A percentile compares a stretch with the other conserved stretches of the same genome.
These are phyloP conservation scores for Aureobasidium sp. DNA, from an alignment of 2,329 filamentous ascomycete species.

Conservation along the genomic window DNA sequence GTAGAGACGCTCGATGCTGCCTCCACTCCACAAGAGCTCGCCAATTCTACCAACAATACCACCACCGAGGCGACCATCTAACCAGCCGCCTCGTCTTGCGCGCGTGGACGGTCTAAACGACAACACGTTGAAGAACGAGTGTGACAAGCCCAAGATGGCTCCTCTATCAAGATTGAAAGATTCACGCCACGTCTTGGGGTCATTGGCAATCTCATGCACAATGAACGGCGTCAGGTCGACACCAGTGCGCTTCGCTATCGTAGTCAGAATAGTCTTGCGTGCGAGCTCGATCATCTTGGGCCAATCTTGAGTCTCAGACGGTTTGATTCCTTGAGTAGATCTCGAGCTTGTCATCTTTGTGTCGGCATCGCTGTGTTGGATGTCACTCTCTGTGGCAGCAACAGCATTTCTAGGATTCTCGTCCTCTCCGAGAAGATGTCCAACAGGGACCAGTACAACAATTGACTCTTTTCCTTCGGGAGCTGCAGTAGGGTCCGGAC, in stretches of 20 bases:
- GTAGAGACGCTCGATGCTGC: conserved; percentile 48
- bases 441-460: conserved; percentile 65
- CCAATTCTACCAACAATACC: conserved; percentile 15
- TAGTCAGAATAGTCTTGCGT: conserved; percentile 53
- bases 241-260: conserved; percentile 54
- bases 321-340: conserved; percentile 32
- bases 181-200: conserved; percentile 56
- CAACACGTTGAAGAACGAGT: conserved; percentile 68
- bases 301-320: conserved; percentile 52
- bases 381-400: not conserved
- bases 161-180: conserved; percentile 70
- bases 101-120: conserved; percentile 57
- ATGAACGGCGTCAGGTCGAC: conserved; percentile 47
- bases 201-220: conserved; percentile 58
- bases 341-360: conserved; percentile 23
- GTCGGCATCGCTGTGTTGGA: conserved; percentile 8
- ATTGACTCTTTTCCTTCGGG: conserved; percentile 58
- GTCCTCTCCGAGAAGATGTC: conserved; percentile 51
- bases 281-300: conserved; percentile 52
- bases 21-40: conserved; percentile 21
- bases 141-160: conserved; percentile 63
- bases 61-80: conserved; percentile 22
- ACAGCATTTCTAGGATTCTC: conserved; percentile 25
- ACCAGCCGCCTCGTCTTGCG: conserved; percentile 42
- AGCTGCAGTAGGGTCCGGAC: conserved; percentile 61